Percentiles rank a stretch among this genome's conserved stretches.
Conservation (phyloP, 768 basidiomycete genomes). For the Pulveroboletus sp. region DNA sequence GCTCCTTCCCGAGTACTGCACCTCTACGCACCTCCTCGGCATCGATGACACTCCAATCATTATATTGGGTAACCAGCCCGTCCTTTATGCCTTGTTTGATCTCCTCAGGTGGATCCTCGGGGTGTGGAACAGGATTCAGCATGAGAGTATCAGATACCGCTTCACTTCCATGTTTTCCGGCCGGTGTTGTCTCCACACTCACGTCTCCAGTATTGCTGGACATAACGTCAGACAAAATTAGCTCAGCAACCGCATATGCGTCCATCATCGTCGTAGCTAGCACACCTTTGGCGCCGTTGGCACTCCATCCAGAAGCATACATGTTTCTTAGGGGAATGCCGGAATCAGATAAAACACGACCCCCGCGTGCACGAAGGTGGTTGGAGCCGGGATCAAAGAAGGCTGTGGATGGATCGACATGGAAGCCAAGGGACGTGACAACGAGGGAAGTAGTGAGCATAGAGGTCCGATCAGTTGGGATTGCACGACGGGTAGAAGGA, state of each 20-base stretch:
- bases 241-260: slow-evolving; percentile 74
- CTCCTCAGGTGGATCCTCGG: slow-evolving; percentile 46
- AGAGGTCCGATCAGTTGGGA: slow-evolving; percentile 53
- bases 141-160: slow-evolving; percentile 12
- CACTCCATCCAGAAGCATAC: slow-evolving; percentile 95
- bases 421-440: slow-evolving; percentile 85
- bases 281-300: slow-evolving; percentile 86
- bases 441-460: slow-evolving; percentile 66
- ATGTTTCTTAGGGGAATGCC: slow-evolving; percentile 48
- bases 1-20: slow-evolving; percentile 53
- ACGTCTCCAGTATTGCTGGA: slow-evolving; percentile 4
- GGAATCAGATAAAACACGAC: slow-evolving; percentile 42
- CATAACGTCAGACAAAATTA: slow-evolving; percentile 58
- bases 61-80: slow-evolving; percentile 53
- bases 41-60: slow-evolving; percentile 73
- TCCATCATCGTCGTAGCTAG: slow-evolving; percentile 92
- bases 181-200: slow-evolving; percentile 13
- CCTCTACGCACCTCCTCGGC: slow-evolving; percentile 66
- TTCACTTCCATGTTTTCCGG: slow-evolving; percentile 3
- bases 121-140: slow-evolving; percentile 35
- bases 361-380: slow-evolving; percentile 51
- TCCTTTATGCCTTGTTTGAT: slow-evolving; percentile 39
- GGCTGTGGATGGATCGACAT: slow-evolving; percentile 51
- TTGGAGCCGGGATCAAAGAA: slow-evolving; percentile 57
- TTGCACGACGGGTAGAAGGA: slow-evolving; percentile 39